These are phyloP conservation scores for Cutaneotrichosporon mucoides DNA, from an alignment of 1,284 basidiomycete species.

Conservation along the genomic window DNA sequence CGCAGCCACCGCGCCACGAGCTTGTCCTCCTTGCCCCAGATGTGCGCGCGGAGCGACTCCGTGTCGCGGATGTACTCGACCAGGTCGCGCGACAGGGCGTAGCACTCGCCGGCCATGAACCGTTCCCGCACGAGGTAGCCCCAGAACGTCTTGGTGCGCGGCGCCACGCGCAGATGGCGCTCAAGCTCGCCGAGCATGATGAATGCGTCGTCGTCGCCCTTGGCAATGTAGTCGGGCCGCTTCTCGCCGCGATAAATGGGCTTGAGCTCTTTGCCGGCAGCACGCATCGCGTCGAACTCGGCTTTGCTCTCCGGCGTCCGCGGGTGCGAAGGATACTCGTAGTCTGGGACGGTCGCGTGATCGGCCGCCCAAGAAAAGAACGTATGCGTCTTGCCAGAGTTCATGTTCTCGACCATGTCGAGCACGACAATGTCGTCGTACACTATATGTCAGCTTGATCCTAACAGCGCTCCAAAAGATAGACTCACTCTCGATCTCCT, in stretches of 20 bases:
- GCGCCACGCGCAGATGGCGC: constrained; percentile 65
- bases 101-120: constrained; percentile 96
- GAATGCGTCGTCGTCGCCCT: constrained; percentile 91
- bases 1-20: constrained; percentile 89
- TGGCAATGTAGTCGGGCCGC: constrained; percentile 80
- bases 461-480: background rate
- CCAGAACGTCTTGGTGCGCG: constrained; percentile 82
- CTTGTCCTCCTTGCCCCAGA: constrained; percentile 89
- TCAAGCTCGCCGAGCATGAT: constrained; percentile 91
- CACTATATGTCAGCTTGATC: constrained; percentile 51
- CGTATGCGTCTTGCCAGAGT: constrained; percentile 52
- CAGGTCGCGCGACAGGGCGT: constrained; percentile 83
- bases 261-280: background rate
- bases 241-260: constrained; percentile 38
- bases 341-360: constrained; percentile 79
- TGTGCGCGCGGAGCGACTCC: constrained; percentile 62
- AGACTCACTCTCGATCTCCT: constrained; percentile 85
- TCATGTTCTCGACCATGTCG: constrained; percentile 54
- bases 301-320: constrained; percentile 10
- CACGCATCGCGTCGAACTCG: background rate
- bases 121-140: constrained; percentile 89
- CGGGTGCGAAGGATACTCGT: constrained; percentile 27
- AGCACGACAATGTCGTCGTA: constrained; percentile 58
- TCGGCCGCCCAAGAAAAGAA: constrained; percentile 63
- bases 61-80: constrained; percentile 84